Evolutionary conservation across 768 basidiomycete species (phyloP), one percentile per base, ranked within the genome.

Genomic region (Trametes punicea): DNA sequence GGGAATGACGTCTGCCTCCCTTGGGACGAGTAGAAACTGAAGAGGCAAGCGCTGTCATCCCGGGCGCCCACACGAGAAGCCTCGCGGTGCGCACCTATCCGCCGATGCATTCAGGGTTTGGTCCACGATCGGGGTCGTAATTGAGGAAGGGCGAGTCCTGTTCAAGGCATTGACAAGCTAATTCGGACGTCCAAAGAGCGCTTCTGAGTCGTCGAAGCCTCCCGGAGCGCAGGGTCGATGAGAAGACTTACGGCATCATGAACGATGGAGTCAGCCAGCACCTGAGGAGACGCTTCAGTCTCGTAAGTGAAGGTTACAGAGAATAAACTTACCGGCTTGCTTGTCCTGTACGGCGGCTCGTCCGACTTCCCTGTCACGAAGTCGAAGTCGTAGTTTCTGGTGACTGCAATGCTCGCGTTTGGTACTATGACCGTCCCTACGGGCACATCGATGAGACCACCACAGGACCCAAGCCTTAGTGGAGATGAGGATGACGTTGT

Each of bases 21-120:
- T 72, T 92, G 90, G 11, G 89, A 90, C 46, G 89, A 90, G 73
- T 92, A 92, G 72, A 91, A 91, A 67, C 89, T 91, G 60, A 18
- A n/a, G 34, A 20, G 44, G 39, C 36, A 54, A 42, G 20, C 21
- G 34, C 34, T 36, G 39, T 61, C 46, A 63, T 55, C 45, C 33
- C 52, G 54, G 27, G 45, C 27, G 51, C 4, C 16, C 31, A 51
- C 27, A 26, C n/a, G 55, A 53, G 53, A 58, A 55, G 58, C 49
- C 41, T 26, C 40, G 44, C 16, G 57, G 48, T 16, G 46, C 67
- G 48, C 63, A 86, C 87, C 88, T 90, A 70, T 93, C 90, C 36
- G 89, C 83, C 47, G 87, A 88, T n/a, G 89, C 90, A 63, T 91
- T 92, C 29, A 85, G 74, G 20, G 75, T 64, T 50, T 75, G 58